Conservation (phyloP, 495 filamentous ascomycete genomes). For the Aspergillus egyptiacus region DNA sequence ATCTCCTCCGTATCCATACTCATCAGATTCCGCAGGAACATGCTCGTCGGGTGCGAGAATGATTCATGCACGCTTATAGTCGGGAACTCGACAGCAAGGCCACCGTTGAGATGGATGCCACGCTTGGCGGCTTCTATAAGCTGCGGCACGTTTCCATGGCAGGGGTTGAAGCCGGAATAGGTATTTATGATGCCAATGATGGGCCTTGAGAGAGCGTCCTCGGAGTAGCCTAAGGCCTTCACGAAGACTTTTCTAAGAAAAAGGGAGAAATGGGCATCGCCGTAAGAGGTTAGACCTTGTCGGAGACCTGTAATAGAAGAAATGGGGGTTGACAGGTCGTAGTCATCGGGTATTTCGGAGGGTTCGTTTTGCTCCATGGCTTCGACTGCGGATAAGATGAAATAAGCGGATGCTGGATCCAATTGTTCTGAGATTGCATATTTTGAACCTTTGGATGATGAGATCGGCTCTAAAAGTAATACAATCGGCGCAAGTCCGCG, state of each 20-base stretch:
- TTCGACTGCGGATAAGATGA: background rate
- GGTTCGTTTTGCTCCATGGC: conserved; percentile 26
- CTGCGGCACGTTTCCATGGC: conserved; percentile 61
- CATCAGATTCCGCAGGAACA: conserved; percentile 64
- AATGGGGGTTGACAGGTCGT: conserved; percentile 47
- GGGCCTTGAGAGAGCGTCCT: conserved; percentile 58
- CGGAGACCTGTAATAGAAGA: conserved; percentile 47
- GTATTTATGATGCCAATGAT: conserved; percentile 65
- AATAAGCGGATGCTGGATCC: background rate
- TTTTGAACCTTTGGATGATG: conserved; percentile 4
- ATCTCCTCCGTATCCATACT: conserved; percentile 71
- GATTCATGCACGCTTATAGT: conserved; percentile 61
- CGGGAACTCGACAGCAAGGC: conserved; percentile 59
- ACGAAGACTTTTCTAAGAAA: conserved; percentile 68
- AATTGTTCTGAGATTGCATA: background rate
- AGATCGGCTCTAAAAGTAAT: background rate
- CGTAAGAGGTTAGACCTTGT: conserved; percentile 59
- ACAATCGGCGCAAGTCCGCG: conserved; percentile 11
- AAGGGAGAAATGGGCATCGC: conserved; percentile 62
- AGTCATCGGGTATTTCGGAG: conserved; percentile 32
- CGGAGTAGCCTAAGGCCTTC: conserved; percentile 61
- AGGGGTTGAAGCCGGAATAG: conserved; percentile 60
- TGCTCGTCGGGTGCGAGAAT: conserved; percentile 60
- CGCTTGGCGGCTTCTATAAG: conserved; percentile 60
- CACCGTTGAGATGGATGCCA: conserved; percentile 55